Evolutionary conservation across 2,329 filamentous ascomycete species (phyloP).

Genomic region (Metarhizium guizhouense): DNA sequence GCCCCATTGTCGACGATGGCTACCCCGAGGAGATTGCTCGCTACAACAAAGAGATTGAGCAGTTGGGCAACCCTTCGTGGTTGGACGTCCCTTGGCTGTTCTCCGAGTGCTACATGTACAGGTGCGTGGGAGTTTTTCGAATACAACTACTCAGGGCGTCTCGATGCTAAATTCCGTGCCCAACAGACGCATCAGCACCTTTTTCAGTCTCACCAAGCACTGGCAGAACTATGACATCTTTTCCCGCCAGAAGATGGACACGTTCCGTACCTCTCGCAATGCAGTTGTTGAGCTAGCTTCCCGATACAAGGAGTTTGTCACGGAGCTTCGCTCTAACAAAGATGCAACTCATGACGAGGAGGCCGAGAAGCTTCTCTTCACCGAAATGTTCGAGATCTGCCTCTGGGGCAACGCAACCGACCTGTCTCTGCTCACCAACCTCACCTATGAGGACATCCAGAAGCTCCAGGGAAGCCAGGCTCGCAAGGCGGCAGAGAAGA

Average conservation of each 20-base stretch:
- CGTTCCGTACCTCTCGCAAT: slow-evolving; percentile 83
- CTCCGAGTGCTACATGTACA: slow-evolving; percentile 88
- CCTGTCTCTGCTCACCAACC: slow-evolving; percentile 77
- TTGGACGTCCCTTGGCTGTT: slow-evolving; percentile 82
- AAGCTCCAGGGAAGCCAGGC: slow-evolving; percentile 87
- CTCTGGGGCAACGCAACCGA: slow-evolving; percentile 97
- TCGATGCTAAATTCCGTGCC: background rate
- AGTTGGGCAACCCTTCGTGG: slow-evolving; percentile 69
- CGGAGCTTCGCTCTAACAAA: slow-evolving; percentile 50
- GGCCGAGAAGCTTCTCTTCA: slow-evolving; percentile 71
- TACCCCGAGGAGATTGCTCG: slow-evolving; percentile 66
- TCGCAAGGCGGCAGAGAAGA: slow-evolving; percentile 78
- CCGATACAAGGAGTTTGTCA: slow-evolving; percentile 67
- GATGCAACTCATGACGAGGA: slow-evolving; percentile 48
- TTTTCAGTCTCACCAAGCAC: slow-evolving; percentile 66
- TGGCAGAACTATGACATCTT: slow-evolving; percentile 94
- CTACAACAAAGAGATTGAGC: slow-evolving; percentile 80
- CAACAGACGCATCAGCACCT: slow-evolving; percentile 62
- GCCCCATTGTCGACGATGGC: slow-evolving; percentile 69
- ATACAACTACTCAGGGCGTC: background rate
- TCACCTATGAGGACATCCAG: slow-evolving; percentile 94
- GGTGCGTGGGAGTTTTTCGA: slow-evolving; percentile 32
- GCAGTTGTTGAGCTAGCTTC: slow-evolving; percentile 75
- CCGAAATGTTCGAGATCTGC: slow-evolving; percentile 92
- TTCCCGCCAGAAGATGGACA: slow-evolving; percentile 78